Conservation (phyloP, 768 basidiomycete species). For the Leccinum subtestaceum region DNA sequence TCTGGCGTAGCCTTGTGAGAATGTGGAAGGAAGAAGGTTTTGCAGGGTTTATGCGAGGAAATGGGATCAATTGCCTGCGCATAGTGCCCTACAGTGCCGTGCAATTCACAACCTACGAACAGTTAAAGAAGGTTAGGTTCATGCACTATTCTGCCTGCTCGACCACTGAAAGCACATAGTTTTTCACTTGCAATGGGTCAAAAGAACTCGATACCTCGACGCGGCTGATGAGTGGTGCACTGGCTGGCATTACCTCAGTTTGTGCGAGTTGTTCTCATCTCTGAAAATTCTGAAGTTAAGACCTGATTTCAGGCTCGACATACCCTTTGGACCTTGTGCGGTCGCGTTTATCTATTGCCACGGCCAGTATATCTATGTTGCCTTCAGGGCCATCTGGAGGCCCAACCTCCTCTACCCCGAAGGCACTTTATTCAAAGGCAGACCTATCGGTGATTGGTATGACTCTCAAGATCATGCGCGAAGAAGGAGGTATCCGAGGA, state of each 20-base stretch:
- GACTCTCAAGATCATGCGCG: slow-evolving; percentile 85
- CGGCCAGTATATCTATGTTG: slow-evolving; percentile 63
- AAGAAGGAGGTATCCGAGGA: slow-evolving; percentile 87
- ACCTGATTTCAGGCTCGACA: slow-evolving; percentile 57
- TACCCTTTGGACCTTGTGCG: slow-evolving; percentile 94
- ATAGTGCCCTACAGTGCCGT: slow-evolving; percentile 93
- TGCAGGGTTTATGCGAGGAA: slow-evolving; percentile 90
- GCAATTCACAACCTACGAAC: slow-evolving; percentile 87
- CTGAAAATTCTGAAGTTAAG: slow-evolving; percentile 9
- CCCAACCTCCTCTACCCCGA: slow-evolving; percentile 37
- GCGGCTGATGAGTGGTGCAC: slow-evolving; percentile 79
- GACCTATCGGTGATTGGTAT: slow-evolving; percentile 82
- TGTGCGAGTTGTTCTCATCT: slow-evolving; percentile 50
- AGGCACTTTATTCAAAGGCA: slow-evolving; percentile 41
- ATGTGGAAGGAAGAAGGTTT: slow-evolving; percentile 94
- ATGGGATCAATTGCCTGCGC: slow-evolving; percentile 85
- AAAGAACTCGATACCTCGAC: slow-evolving; percentile 85
- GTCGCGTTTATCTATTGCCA: slow-evolving; percentile 89
- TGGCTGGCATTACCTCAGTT: slow-evolving; percentile 93
- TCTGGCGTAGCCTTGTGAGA: slow-evolving; percentile 77
- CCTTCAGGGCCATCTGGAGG: slow-evolving; percentile 19
- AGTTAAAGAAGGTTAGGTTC: slow-evolving; percentile 70
- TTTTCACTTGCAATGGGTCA: slow-evolving; percentile 68
- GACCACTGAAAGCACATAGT: slow-evolving; percentile 41
- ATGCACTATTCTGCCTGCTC: background rate